A percentile compares a stretch with the other conserved stretches of the same genome.
Evolutionary conservation across 2,329 filamentous ascomycete species (phyloP).

Genomic region (Aspergillus niger): DNA sequence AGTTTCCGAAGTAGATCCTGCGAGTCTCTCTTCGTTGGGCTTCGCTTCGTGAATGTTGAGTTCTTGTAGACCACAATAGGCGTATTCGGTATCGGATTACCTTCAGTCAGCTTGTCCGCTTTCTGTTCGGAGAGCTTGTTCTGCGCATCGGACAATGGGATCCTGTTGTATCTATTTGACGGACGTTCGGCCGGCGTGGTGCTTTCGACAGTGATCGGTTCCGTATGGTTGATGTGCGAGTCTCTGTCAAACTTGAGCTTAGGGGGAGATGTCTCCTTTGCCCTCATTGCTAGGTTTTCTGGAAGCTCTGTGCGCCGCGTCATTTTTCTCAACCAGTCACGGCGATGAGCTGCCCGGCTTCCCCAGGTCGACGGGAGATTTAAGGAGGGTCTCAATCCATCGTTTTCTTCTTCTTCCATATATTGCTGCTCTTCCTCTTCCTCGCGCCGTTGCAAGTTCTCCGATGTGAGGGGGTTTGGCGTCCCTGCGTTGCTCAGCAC

Average conservation of each 20-base stretch:
- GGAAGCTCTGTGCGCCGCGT: conserved; percentile 26
- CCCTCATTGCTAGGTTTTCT: conserved; percentile 21
- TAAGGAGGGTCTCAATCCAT: conserved; percentile 32
- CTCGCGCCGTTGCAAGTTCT: conserved; percentile 41
- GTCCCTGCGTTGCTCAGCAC: conserved; percentile 41
- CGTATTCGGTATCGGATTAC: conserved; percentile 40
- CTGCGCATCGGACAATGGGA: conserved; percentile 17
- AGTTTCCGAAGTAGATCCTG: conserved; percentile 47
- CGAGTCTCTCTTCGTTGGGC: conserved; percentile 38
- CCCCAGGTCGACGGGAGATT: conserved; percentile 45
- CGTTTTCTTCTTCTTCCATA: conserved; percentile 22
- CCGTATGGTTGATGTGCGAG: conserved; percentile 29
- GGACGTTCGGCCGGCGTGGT: conserved; percentile 27
- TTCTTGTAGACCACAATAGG: conserved; percentile 42
- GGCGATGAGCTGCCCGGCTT: conserved; percentile 32
- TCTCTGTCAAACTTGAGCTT: conserved; percentile 30
- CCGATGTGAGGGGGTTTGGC: conserved; percentile 34
- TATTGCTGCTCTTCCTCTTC: conserved; percentile 28
- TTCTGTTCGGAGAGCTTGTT: conserved; percentile 19
- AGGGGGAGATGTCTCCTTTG: conserved; percentile 21
- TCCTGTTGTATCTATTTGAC: conserved; percentile 16
- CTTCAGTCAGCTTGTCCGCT: conserved; percentile 21
- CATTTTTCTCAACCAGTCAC: conserved; percentile 40
- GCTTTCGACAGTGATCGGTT: conserved; percentile 26
- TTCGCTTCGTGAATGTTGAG: conserved; percentile 32